Conservation (phyloP, 1,139 yeast species). For the Pichia sp. region DNA sequence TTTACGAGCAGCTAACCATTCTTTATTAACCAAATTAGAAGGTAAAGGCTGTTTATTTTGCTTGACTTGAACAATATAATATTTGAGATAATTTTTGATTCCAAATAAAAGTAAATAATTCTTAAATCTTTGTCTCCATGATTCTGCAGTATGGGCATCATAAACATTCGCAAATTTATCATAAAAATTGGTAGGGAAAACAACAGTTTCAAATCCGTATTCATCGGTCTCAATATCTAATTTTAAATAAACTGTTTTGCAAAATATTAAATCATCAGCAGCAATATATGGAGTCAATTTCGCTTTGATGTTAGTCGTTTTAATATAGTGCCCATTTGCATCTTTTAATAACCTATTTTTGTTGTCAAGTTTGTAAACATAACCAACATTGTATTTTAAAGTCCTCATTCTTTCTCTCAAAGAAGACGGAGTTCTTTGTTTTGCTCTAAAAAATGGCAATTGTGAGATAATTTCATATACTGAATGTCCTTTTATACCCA, state of each 20-base stretch:
- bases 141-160: conserved; percentile 50
- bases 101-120: conserved; percentile 57
- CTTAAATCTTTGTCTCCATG: conserved; percentile 75
- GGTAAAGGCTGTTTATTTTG: conserved; percentile 22
- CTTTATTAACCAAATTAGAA: conserved; percentile 25
- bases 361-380: conserved; percentile 51
- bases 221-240: conserved; percentile 22
- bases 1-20: conserved; percentile 27
- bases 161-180: conserved; percentile 39
- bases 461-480: conserved; percentile 46
- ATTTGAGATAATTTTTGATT: conserved; percentile 45
- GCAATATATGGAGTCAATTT: conserved; percentile 53
- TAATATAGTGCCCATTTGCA: conserved; percentile 39
- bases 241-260: conserved; percentile 32
- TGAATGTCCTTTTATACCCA: conserved; percentile 40
- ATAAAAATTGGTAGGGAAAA: conserved; percentile 28
- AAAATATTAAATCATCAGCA: conserved; percentile 56
- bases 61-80: conserved; percentile 22
- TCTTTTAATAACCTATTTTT: conserved; percentile 44
- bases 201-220: conserved; percentile 26
- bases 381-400: conserved; percentile 44
- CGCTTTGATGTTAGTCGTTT: conserved; percentile 25
- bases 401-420: conserved; percentile 64
- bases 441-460: conserved; percentile 33
- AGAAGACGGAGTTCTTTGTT: conserved; percentile 62